Evolutionary conservation across 768 basidiomycete genomes (phyloP).

Genomic region (Tricholoma furcatifolium): DNA sequence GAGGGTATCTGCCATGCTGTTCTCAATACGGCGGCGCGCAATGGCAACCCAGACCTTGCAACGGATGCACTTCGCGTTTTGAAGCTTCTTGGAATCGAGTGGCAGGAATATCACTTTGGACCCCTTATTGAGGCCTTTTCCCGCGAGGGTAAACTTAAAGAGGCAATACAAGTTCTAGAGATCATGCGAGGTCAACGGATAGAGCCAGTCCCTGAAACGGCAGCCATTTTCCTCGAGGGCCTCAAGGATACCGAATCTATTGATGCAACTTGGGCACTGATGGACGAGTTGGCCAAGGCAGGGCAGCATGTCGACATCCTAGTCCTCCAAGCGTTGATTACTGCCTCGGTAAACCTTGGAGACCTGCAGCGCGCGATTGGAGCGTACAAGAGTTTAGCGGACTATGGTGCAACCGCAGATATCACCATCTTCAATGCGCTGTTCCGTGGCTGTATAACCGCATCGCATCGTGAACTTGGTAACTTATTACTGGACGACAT

Average conservation of each 20-base stretch:
- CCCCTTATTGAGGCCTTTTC: constrained; percentile 76
- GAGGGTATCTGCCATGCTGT: constrained; percentile 74
- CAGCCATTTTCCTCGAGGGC: constrained; percentile 50
- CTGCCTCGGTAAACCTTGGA: constrained; percentile 55
- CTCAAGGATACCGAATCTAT: constrained; percentile 47
- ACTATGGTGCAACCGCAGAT: constrained; percentile 56
- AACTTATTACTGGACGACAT: constrained; percentile 68
- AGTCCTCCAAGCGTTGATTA: constrained; percentile 66
- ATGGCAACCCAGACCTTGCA: constrained; percentile 70
- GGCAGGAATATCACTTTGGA: constrained; percentile 74
- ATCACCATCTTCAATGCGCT: constrained; percentile 69
- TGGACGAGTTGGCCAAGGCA: constrained; percentile 59
- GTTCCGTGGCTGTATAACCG: constrained; percentile 59
- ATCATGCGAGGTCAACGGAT: constrained; percentile 59
- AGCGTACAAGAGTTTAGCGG: constrained; percentile 62
- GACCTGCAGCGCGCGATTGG: constrained; percentile 79
- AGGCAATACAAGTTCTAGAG: constrained; percentile 59
- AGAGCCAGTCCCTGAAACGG: constrained; percentile 48
- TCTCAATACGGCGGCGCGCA: constrained; percentile 70
- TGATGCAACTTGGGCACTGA: constrained; percentile 61
- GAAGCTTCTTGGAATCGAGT: constrained; percentile 41
- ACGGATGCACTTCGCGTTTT: constrained; percentile 62
- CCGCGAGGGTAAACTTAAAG: constrained; percentile 51
- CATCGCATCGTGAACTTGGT: constrained; percentile 63
- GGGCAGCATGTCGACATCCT: constrained; percentile 52